Evolutionary conservation across 208 protist genomes (phyloP).

Genomic region (Histomonas meleagridis): DNA sequence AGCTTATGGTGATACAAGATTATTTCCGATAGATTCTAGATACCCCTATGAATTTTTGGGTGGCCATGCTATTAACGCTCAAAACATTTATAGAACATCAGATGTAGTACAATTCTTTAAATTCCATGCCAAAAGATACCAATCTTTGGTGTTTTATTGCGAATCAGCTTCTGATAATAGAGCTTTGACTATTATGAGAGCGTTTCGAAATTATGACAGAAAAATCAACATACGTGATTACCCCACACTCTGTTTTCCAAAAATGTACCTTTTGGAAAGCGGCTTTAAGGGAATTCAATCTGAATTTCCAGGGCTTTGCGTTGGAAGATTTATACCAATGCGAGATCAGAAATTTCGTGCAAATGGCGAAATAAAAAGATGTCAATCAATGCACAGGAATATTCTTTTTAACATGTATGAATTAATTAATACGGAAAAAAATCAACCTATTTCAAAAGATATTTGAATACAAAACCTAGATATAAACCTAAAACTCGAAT

Average conservation of each 20-base stretch:
- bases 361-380: background rate
- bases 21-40: background rate
- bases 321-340: conserved; percentile 40
- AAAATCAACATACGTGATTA: background rate
- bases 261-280: conserved; percentile 38
- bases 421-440: no score
- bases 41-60: background rate
- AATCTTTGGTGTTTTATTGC: conserved; percentile 42
- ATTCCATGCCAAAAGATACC: background rate
- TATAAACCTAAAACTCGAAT: no score
- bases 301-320: conserved; percentile 14
- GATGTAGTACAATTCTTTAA: background rate
- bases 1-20: no score
- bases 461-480: no score
- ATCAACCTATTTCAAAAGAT: no score
- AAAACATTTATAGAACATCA: background rate
- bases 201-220: conserved; percentile 39
- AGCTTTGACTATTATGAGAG: background rate
- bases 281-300: conserved; percentile 35
- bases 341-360: background rate
- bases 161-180: conserved; percentile 42
- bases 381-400: no score
- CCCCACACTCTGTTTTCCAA: conserved; percentile 33
- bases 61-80: background rate
- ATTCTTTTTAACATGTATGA: no score